Conservation (phyloP, 2,329 filamentous ascomycete genomes). For the Ceratocystis lukuohia region DNA sequence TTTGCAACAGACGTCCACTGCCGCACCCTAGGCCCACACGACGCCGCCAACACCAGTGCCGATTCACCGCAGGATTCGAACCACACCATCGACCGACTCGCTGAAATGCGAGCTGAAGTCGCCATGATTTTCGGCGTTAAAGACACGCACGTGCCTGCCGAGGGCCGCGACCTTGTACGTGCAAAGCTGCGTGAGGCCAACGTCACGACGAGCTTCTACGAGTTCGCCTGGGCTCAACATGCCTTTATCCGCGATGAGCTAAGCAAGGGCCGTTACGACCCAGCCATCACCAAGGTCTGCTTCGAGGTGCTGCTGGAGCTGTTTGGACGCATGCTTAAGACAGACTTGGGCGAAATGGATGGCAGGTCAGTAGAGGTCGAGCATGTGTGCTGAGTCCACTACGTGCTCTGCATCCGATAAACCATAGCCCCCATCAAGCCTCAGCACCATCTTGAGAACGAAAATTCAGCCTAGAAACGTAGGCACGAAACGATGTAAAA, state of each 20-base stretch:
- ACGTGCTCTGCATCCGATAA: too few relatives aligned
- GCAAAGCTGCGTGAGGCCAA: slow-evolving; percentile 66
- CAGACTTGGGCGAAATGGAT: slow-evolving; percentile 59
- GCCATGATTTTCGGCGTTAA: slow-evolving; percentile 85
- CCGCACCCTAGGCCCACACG: slow-evolving; percentile 54
- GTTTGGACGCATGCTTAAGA: slow-evolving; percentile 64
- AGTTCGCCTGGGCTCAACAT: slow-evolving; percentile 87
- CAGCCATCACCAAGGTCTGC: slow-evolving; percentile 72
- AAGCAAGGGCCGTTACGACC: slow-evolving; percentile 87
- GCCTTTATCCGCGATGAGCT: slow-evolving; percentile 89
- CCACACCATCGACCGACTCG: slow-evolving; percentile 42
- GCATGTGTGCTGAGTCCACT: slow-evolving; percentile 51
- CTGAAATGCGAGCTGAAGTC: slow-evolving; percentile 62
- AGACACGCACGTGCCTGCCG: slow-evolving; percentile 78
- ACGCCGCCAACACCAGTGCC: slow-evolving; percentile 36
- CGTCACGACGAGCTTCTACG: slow-evolving; percentile 67
- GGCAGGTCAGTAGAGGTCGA: slow-evolving; percentile 50
- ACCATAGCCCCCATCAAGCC: not conserved
- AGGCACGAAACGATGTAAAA: not conserved
- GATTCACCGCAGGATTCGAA: slow-evolving; percentile 27
- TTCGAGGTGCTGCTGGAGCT: slow-evolving; percentile 83
- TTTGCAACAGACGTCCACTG: slow-evolving; percentile 88
- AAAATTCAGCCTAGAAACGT: not conserved
- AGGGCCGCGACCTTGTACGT: slow-evolving; percentile 70
- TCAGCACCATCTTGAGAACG: not conserved